Base-by-base conservation (phyloP, 1,284 basidiomycete species). In the Leccinum fallax region DNA sequence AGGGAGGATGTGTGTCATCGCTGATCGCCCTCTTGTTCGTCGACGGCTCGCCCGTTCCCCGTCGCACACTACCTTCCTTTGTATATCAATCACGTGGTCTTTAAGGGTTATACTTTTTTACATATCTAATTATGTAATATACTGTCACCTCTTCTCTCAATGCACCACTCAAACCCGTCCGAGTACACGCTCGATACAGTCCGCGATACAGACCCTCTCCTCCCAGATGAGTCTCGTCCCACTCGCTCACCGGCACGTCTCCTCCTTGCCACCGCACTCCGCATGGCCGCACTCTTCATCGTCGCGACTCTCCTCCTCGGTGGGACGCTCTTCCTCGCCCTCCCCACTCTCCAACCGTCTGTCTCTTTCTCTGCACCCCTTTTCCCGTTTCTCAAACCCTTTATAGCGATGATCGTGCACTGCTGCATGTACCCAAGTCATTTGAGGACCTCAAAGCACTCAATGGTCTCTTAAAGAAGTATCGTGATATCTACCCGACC, bases 391-490 rank as follows among this genome's bases (percentile, higher is more conserved):
- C 64, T 73, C 55, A 66, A 21, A 21, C 43, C 56, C 28, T 4
- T 28, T 10, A 26, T 68, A 94, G 93, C 53, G 83, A 81, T 57
- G 94, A 96, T 78, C 85, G 89, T 32, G 85, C 85, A 0, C 74
- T 84, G 48, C 80, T 96, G 32, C 88, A 86, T 67, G 85, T 96
- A 64, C 94, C 94, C 6, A 91, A 90, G 72, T 93, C 90, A 2
- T 96, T 96, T 68, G 81, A 80, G 16, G 87, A 95, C 73, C 82
- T 96, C 7, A 88, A 95, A 72, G 88, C 85, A 8, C 83, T 96
- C 59, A 95, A 95, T 69, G 75, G 75, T 1, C 81, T 96, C 15
- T 83, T 96, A 63, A 95, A 95, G 80, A 95, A 95, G 74, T 95
- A 95, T 76, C 85, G 93, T 54, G 86, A 90, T 66, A 89, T 92